Conservation (phyloP, 2,329 filamentous ascomycete species). For the Purpureocillium lavendulum region DNA sequence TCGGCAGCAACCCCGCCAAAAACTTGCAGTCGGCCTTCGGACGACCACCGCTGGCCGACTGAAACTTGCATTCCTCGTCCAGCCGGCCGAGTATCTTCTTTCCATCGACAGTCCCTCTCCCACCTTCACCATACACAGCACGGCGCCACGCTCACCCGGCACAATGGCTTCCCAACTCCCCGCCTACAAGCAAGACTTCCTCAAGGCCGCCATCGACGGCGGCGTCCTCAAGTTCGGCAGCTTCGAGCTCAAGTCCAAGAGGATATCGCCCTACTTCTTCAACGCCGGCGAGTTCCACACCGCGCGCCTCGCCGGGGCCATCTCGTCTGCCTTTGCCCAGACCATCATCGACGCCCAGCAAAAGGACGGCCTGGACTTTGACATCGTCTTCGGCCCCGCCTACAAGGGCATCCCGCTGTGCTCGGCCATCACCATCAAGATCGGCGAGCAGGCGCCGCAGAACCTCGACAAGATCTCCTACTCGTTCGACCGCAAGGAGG, state of each 20-base stretch:
- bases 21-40: background rate
- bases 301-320: constrained; percentile 66
- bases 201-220: constrained; percentile 58
- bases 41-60: no score
- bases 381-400: constrained; percentile 86
- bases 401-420: constrained; percentile 98
- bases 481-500: constrained; percentile 92
- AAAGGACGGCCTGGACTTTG: constrained; percentile 48
- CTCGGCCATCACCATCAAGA: constrained; percentile 65
- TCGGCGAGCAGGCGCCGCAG: constrained; percentile 58
- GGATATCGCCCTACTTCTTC: constrained; percentile 93
- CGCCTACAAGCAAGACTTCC: constrained; percentile 64
- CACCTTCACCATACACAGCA: no score
- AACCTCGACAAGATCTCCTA: constrained; percentile 68
- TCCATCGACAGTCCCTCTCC: no score
- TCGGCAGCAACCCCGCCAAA: constrained; percentile 8
- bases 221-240: constrained; percentile 72
- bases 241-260: constrained; percentile 88
- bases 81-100: no score
- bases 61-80: no score
- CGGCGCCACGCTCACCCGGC: no score
- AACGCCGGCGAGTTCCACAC: constrained; percentile 89
- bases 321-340: constrained; percentile 73
- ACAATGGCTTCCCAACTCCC: constrained; percentile 33
- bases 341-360: constrained; percentile 44